Base-by-base conservation (phyloP, 2,329 filamentous ascomycete species). In the Colletotrichum orchidophilum region DNA sequence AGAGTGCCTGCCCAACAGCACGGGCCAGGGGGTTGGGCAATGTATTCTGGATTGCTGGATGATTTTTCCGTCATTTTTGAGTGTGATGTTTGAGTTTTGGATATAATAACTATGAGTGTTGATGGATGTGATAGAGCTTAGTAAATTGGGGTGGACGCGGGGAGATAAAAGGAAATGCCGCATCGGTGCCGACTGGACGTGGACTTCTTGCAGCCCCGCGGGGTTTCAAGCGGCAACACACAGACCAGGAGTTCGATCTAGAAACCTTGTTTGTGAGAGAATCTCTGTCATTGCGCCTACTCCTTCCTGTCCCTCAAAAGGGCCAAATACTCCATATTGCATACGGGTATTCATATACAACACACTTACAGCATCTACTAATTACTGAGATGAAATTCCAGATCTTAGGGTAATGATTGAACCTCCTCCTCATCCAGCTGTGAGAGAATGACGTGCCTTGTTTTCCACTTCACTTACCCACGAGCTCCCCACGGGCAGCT, bases 1-100 rank as follows among this genome's bases (percentile, higher is more conserved):
- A 84, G 73, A 2, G 76, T 77, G 35, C 83, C 83, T 62, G 79
- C 76, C 15, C 81, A 76, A 73, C 84, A 85, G 71, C 82, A 84
- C 15, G 76, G 75, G 12, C 80, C 80, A 18, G 77, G 77, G 1
- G 79, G 80, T 58, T 82, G 80, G 12, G 78, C 78, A n/a, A 80
- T 72, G 53, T 77, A 78, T 21, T 68, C 58, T 27, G 31, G 52
- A 53, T 68, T 49, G 12, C 18, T 42, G 15, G 64, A 21, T 18
- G 66, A 53, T 2, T 42, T 35, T 1, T 71, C 57, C 18, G 58
- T 27, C 64, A 71, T 71, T 29, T 26, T 35, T n/a, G 18, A 46
- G 4, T 12, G 1, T 26, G 26, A 3, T 5, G 15, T 29, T 12
- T 24, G 39, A 2, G 26, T 61, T 8, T 21, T 2, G 11, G 5